Evolutionary conservation across 768 basidiomycete genomes (phyloP).

Genomic region (Crucibulum laeve): DNA sequence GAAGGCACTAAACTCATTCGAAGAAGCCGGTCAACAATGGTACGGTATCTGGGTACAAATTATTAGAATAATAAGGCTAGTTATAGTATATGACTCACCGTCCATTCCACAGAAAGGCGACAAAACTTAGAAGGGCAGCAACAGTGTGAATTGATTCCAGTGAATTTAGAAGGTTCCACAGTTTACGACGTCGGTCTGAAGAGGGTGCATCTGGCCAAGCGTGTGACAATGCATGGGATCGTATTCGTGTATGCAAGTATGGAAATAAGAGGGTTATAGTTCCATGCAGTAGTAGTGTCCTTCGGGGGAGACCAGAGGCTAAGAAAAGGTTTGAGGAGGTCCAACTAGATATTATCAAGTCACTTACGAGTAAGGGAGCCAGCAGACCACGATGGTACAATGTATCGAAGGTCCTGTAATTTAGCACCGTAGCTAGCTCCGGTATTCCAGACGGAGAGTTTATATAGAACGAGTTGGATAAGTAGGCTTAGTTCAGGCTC

Average conservation of each 20-base stretch:
- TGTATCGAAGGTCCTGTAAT: conserved; percentile 74
- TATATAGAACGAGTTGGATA: conserved; percentile 71
- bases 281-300: conserved; percentile 62
- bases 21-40: conserved; percentile 75
- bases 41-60: conserved; percentile 83
- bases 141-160: conserved; percentile 65
- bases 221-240: conserved; percentile 69
- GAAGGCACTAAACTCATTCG: conserved; percentile 72
- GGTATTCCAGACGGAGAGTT: conserved; percentile 76
- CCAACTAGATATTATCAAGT: conserved; percentile 8
- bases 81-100: conserved; percentile 36
- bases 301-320: conserved; percentile 67
- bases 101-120: conserved; percentile 83
- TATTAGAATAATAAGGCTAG: neutral
- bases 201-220: conserved; percentile 93
- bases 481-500: conserved; percentile 73
- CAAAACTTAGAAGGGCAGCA: conserved; percentile 68
- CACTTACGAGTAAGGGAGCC: conserved; percentile 31
- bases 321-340: conserved; percentile 1
- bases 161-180: conserved; percentile 65
- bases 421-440: conserved; percentile 82
- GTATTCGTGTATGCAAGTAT: conserved; percentile 73
- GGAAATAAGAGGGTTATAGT: conserved; percentile 70
- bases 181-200: conserved; percentile 65
- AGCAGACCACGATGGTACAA: conserved; percentile 19